Evolutionary conservation across 345 rosid genomes (phyloP).

Genomic region (Citrus reticulata): DNA sequence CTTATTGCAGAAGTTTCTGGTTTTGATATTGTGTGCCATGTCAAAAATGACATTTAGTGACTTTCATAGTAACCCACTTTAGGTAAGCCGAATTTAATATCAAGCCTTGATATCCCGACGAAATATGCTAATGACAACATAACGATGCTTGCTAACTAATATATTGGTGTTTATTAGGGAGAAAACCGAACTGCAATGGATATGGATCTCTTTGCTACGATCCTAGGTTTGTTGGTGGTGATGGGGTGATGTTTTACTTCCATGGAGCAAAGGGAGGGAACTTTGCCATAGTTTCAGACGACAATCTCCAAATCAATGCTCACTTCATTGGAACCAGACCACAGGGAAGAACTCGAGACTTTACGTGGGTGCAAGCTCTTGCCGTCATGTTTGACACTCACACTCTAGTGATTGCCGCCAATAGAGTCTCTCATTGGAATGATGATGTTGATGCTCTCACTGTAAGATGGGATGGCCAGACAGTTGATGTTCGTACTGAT

Average conservation of each 20-base stretch:
- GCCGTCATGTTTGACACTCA: conserved; percentile 65
- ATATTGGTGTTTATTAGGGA: conserved; percentile 36
- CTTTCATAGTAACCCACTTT: not conserved
- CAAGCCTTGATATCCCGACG: not conserved
- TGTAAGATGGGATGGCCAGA: conserved; percentile 48
- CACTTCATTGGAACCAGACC: conserved; percentile 88
- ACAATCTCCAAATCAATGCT: conserved; percentile 76
- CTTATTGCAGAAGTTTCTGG: not conserved
- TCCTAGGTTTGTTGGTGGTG: conserved; percentile 82
- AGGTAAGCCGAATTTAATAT: not conserved
- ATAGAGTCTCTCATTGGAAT: conserved; percentile 53
- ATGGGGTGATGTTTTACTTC: conserved; percentile 87
- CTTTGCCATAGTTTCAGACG: conserved; percentile 79
- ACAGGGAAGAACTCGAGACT: conserved; percentile 70
- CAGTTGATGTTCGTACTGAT: conserved; percentile 50
- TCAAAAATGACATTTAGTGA: not conserved
- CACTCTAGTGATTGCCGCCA: conserved; percentile 63
- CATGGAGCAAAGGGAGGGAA: conserved; percentile 84
- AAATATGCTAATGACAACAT: not conserved
- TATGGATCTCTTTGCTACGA: conserved; percentile 85
- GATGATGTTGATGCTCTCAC: conserved; percentile 50
- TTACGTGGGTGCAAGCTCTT: conserved; percentile 88
- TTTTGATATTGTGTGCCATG: not conserved
- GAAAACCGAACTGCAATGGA: conserved; percentile 69
- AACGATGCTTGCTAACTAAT: not conserved